A percentile compares a stretch with the other conserved stretches of the same genome.
phyloP scores from a whole-genome alignment of 352 stramenopile species.

The Elongisporangium prolatum region DNA sequence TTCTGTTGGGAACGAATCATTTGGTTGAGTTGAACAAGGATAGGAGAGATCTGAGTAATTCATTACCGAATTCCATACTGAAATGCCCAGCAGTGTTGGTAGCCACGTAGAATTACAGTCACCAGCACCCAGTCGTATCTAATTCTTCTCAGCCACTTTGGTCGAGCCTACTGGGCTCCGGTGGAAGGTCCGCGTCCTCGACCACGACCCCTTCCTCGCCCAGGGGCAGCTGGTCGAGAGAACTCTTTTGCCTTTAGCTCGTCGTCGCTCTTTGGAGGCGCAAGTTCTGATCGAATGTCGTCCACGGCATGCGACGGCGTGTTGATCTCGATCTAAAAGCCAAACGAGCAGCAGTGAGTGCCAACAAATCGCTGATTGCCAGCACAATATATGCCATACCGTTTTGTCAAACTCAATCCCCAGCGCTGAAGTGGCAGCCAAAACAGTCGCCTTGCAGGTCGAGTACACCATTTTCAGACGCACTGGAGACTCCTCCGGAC shows the following conservation, averaged over 20 bases:
- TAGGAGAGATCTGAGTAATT: no score
- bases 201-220: slow-evolving; percentile 50
- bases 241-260: slow-evolving; percentile 68
- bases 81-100: no score
- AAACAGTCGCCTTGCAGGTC: slow-evolving; percentile 82
- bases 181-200: slow-evolving; percentile 32
- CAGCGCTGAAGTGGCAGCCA: slow-evolving; percentile 57
- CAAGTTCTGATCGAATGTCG: slow-evolving; percentile 60
- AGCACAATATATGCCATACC: slow-evolving; percentile 12
- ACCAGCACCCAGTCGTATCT: no score
- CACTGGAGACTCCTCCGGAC: slow-evolving; percentile 81
- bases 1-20: no score
- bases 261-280: slow-evolving; percentile 49
- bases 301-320: slow-evolving; percentile 45
- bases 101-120: no score
- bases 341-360: slow-evolving; percentile 4
- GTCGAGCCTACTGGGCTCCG: slow-evolving; percentile 13
- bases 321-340: slow-evolving; percentile 68
- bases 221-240: slow-evolving; percentile 61
- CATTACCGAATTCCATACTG: no score
- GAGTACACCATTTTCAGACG: slow-evolving; percentile 91
- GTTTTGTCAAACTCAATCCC: slow-evolving; percentile 72
- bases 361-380: background rate
- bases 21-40: no score
- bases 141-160: no score